Percentiles rank a stretch among this genome's conserved stretches.
Evolutionary conservation across 768 basidiomycete species (phyloP).

Genomic region (Termitomyces sp.): DNA sequence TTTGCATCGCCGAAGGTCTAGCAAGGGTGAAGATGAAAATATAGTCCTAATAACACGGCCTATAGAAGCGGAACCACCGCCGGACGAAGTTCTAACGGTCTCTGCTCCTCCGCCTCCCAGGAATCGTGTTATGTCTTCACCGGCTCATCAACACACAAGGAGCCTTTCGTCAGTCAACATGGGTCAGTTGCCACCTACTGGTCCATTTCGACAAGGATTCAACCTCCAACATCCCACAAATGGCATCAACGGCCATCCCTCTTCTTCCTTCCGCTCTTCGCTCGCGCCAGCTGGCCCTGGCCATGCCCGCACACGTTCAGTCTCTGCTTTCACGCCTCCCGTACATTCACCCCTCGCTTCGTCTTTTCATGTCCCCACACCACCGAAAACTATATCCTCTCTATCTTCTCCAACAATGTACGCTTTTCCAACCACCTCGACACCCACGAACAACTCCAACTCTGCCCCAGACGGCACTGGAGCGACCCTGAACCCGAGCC

Average conservation of each 20-base stretch:
- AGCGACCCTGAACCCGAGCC: constrained; percentile 3
- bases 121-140: constrained; percentile 27
- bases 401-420: constrained; percentile 17
- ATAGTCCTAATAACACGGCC: constrained; percentile 23
- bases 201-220: constrained; percentile 30
- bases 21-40: constrained; percentile 38
- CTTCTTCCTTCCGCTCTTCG: constrained; percentile 31
- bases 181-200: constrained; percentile 23
- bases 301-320: constrained; percentile 38
- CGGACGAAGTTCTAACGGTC: constrained; percentile 11
- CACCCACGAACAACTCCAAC: constrained; percentile 15
- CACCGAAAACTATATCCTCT: constrained; percentile 21
- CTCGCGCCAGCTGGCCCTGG: constrained; percentile 25
- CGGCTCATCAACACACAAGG: constrained; percentile 14
- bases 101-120: constrained; percentile 22
- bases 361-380: constrained; percentile 19
- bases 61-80: constrained; percentile 10
- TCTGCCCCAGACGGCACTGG: constrained; percentile 24
- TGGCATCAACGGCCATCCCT: constrained; percentile 20
- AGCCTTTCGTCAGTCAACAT: constrained; percentile 25
- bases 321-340: constrained; percentile 49
- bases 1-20: constrained; percentile 42
- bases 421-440: constrained; percentile 13
- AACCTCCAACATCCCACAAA: constrained; percentile 19
- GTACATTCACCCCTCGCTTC: constrained; percentile 50